Base-by-base conservation (phyloP, 805 yeast genomes). In the Tetrapisispora arboricola region DNA sequence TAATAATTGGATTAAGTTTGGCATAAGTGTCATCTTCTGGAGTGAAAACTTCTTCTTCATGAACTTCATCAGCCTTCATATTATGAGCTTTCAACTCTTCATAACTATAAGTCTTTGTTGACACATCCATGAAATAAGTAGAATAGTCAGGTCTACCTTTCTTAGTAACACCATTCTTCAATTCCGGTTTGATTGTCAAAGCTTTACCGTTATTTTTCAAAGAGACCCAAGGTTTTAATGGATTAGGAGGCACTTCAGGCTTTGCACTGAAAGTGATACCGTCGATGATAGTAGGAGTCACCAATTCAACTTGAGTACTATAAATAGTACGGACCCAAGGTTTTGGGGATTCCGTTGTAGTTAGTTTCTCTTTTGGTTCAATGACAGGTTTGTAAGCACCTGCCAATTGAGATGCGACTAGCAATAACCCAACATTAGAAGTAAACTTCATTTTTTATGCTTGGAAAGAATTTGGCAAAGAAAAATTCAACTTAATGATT, bases 301-400 rank as follows among this genome's bases (percentile, higher is more conserved):
- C 79, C 24, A 82, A 67, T 55, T 82, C 92, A 6, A 51, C 64
- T 10, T 70, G 53, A 1, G 72, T 61, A 1, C 68, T 68, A 46
- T 76, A 77, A 35, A 83, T 72, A 0, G 94, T 84, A 58, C 94
- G 72, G 13, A 71, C 39, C 95, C 95, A 84, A 2, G 86, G 80
- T 41, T 65, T 65, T 4, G 75, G 78, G 1, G 59, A 53, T 30
- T 68, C 73, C 2, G 65, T 48, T 3, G 66, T 54, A 0, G 67
- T 55, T 5, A 65, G 44, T 19, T 62, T 56, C n/a, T 61, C 60
- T 35, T 58, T 58, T 28, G 68, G 64, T 7, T 52, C 49, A 37
- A 61, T 53, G 2, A 61, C 65, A 21, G 55, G 56, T 35, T 55
- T 62, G 17, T 32, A 46, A 28, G 34, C 40, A n/a, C 9, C 9